Conservation (phyloP, 306 rosid genomes). For the Cicer chorassanicum region DNA sequence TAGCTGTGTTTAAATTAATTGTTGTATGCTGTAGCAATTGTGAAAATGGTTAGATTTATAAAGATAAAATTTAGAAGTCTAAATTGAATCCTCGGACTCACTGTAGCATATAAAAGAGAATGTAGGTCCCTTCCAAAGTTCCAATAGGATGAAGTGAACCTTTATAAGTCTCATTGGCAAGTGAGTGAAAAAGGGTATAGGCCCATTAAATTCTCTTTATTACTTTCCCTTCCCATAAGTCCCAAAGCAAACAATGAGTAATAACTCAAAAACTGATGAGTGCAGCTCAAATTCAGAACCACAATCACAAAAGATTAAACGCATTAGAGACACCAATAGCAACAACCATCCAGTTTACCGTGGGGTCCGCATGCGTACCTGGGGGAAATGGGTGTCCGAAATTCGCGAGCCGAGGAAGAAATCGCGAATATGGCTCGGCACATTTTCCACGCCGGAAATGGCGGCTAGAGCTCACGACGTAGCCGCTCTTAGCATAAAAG, state of each 20-base stretch:
- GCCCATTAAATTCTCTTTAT: constrained; percentile 24
- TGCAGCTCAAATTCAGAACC: constrained; percentile 51
- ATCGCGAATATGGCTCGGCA: constrained; percentile 97
- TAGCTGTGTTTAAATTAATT: too few relatives aligned
- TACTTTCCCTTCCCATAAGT: background rate
- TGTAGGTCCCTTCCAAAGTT: background rate
- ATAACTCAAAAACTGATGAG: constrained; percentile 46
- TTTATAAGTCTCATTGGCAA: constrained; percentile 60
- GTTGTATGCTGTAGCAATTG: too few relatives aligned
- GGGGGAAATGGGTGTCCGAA: constrained; percentile 99
- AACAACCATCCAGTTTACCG: constrained; percentile 69
- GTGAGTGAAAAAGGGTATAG: constrained; percentile 37
- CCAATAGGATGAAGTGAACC: constrained; percentile 17
- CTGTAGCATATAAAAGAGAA: too few relatives aligned
- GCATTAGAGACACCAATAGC: constrained; percentile 62
- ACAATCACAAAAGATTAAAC: constrained; percentile 49
- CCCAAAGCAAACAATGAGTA: background rate
- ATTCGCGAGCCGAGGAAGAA: constrained; percentile 94
- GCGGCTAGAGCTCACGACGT: constrained; percentile 98
- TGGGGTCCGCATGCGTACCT: constrained; percentile 88
- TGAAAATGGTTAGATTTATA: too few relatives aligned
- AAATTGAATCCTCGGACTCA: too few relatives aligned
- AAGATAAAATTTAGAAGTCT: too few relatives aligned
- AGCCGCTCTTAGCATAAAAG: constrained; percentile 91
- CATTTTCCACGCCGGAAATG: constrained; percentile 89